These are phyloP conservation scores for Ceratocystis destructans DNA, from an alignment of 2,329 filamentous ascomycete genomes.

Conservation along the genomic window DNA sequence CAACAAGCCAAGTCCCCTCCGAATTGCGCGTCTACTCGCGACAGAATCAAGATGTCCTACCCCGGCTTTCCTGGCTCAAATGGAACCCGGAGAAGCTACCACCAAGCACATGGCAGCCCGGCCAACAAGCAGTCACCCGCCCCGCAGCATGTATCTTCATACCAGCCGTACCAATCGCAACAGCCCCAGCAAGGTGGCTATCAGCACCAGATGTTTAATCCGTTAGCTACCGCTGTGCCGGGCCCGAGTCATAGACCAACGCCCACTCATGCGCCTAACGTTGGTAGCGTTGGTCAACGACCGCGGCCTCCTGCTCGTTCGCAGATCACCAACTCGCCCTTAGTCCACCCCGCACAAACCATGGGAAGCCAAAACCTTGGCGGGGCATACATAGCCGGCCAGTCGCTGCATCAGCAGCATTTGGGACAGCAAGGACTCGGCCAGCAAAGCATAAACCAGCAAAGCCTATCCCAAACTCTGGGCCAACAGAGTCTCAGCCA, in stretches of 20 bases:
- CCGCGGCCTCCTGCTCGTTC: slow-evolving; percentile 29
- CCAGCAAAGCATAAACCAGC: slow-evolving; percentile 25
- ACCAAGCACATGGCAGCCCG: slow-evolving; percentile 32
- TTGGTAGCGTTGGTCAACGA: slow-evolving; percentile 34
- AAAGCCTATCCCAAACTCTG: slow-evolving; percentile 20
- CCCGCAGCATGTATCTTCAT: slow-evolving; percentile 41
- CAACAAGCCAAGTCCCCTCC: background rate
- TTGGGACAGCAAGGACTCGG: slow-evolving; percentile 22
- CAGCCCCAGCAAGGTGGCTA: slow-evolving; percentile 36
- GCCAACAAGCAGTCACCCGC: slow-evolving; percentile 43
- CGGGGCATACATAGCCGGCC: slow-evolving; percentile 24
- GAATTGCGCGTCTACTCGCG: background rate
- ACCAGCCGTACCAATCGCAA: slow-evolving; percentile 40
- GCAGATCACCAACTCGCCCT: slow-evolving; percentile 27
- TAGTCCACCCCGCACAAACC: slow-evolving; percentile 20
- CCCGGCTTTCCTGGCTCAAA: slow-evolving; percentile 3
- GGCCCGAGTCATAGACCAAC: slow-evolving; percentile 35
- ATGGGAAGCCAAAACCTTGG: slow-evolving; percentile 21
- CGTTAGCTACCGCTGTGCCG: slow-evolving; percentile 35
- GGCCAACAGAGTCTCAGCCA: slow-evolving; percentile 21
- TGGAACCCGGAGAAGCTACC: slow-evolving; percentile 4
- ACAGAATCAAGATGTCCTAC: background rate
- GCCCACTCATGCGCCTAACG: slow-evolving; percentile 35
- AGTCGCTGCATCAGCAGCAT: slow-evolving; percentile 24
- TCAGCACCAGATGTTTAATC: slow-evolving; percentile 40